Base-by-base conservation (phyloP, 139 green algal species). In the Closterium sp. region DNA sequence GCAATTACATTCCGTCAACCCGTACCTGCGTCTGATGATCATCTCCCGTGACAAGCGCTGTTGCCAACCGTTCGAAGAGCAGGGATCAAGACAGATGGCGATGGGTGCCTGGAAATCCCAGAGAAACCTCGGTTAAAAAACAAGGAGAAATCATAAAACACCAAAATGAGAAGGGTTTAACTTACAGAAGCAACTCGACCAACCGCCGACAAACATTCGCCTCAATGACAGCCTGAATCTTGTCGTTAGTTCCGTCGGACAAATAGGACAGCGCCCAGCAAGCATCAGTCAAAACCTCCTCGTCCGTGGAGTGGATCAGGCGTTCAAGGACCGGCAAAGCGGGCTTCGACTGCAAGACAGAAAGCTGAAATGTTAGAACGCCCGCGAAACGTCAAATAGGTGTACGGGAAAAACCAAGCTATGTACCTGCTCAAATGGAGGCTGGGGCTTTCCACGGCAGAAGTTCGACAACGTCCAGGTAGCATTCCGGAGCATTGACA, bases 391-490 rank as follows among this genome's bases (percentile, higher is more conserved):
- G 45, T 70, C 10, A 38, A 38, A 38, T 38, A 38, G 32, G 32
- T 38, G 32, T 2, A 38, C 32, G 32, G 4, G 32, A 38, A 38
- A 4, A 38, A 38, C 32, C 32, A 38, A 38, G 73, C 73, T 31
- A 30, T 32, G 24, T 79, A 98, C 96, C 95, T 97, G 95, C 86
- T 97, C 95, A 90, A 99, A 99, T 86, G 96, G 88, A 1, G 96
- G 96, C 94, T 97, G 96, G 17, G 98, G 98, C 97, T 99, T 99
- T 89, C 98, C 98, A 31, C 98, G 96, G 96, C 98, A 99, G 95
- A 99, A 99, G 95, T 99, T 99, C 38, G 97, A 99, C 22, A 99
- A 96, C 29, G 98, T 99, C 98, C 98, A 99, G 30, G 98, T 99
- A 27, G 98, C 98, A 95, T 99, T 99, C 87, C 98, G 96, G 89